Conservation (phyloP, 2,329 filamentous ascomycete species). For the Pseudogymnoascus sp. region DNA sequence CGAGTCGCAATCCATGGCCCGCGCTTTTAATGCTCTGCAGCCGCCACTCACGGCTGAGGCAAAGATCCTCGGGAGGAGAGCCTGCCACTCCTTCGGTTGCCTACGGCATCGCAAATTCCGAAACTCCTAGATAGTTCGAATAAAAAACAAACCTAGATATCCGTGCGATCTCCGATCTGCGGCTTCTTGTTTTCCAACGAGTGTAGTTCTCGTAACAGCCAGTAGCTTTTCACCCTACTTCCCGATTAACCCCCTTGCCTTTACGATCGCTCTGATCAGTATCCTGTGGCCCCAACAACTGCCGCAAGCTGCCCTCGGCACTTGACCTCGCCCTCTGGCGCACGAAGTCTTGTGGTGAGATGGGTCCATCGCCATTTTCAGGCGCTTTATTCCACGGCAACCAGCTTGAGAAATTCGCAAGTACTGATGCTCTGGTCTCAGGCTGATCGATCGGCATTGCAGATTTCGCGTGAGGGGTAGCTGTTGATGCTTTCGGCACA, state of each 20-base stretch:
- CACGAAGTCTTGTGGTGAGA: constrained; percentile 6
- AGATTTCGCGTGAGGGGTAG: constrained; percentile 14
- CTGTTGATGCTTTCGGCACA: background rate
- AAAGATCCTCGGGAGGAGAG: background rate
- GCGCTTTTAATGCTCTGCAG: background rate
- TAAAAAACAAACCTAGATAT: background rate
- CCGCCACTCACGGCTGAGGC: background rate
- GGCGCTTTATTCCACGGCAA: constrained; percentile 23
- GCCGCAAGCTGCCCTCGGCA: constrained; percentile 49
- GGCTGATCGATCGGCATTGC: constrained; percentile 21
- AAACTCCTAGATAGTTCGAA: background rate
- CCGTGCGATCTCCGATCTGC: background rate
- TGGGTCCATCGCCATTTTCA: background rate
- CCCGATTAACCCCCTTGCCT: constrained; percentile 25
- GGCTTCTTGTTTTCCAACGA: background rate
- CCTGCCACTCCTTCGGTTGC: background rate
- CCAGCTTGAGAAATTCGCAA: constrained; percentile 27
- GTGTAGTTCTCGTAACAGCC: background rate
- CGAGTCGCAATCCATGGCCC: background rate
- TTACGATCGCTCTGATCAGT: constrained; percentile 21
- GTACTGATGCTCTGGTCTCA: constrained; percentile 24
- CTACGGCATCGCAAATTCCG: background rate
- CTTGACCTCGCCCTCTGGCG: constrained; percentile 33
- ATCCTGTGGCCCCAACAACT: constrained; percentile 39
- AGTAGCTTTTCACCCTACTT: background rate